Evolutionary conservation across 345 rosid genomes (phyloP).

Genomic region (Moringa oleifera): DNA sequence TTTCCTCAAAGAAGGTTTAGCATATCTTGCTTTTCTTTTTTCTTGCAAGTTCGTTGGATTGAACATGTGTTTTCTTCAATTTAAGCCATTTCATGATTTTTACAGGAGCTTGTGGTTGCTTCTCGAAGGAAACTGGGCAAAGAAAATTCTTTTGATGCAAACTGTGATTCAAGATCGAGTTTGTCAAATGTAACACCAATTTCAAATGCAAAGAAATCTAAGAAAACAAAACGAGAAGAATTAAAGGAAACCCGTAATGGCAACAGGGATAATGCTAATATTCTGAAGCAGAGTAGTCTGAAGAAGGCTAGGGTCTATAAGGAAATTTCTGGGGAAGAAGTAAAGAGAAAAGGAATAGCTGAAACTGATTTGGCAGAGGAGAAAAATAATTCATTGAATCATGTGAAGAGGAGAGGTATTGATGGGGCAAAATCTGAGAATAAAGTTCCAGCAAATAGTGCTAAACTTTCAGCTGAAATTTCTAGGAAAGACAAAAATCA

Average conservation of each 20-base stretch:
- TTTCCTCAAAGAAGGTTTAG: constrained; percentile 25
- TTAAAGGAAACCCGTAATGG: constrained; percentile 32
- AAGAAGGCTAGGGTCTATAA: constrained; percentile 21
- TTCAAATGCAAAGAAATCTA: constrained; percentile 23
- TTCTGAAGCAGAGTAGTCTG: constrained; percentile 11
- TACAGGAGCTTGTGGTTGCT: constrained; percentile 28
- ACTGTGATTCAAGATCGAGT: constrained; percentile 21
- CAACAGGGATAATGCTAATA: constrained; percentile 18
- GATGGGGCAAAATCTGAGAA: not conserved
- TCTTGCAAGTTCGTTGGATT: too few relatives aligned
- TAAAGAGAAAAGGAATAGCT: constrained; percentile 11
- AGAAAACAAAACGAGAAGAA: constrained; percentile 36
- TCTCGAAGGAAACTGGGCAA: constrained; percentile 40
- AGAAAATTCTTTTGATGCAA: constrained; percentile 48
- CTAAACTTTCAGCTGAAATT: constrained; percentile 9
- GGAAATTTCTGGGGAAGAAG: constrained; percentile 16
- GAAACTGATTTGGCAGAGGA: not conserved
- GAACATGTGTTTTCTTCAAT: too few relatives aligned
- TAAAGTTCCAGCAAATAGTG: not conserved
- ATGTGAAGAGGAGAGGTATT: not conserved
- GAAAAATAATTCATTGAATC: not conserved
- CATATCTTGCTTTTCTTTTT: not conserved
- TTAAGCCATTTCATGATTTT: constrained; percentile 14
- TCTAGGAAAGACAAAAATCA: not conserved
- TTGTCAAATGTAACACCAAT: constrained; percentile 9